Evolutionary conservation across 352 stramenopile genomes (phyloP).

Genomic region (Elongisporangium undulatum): DNA sequence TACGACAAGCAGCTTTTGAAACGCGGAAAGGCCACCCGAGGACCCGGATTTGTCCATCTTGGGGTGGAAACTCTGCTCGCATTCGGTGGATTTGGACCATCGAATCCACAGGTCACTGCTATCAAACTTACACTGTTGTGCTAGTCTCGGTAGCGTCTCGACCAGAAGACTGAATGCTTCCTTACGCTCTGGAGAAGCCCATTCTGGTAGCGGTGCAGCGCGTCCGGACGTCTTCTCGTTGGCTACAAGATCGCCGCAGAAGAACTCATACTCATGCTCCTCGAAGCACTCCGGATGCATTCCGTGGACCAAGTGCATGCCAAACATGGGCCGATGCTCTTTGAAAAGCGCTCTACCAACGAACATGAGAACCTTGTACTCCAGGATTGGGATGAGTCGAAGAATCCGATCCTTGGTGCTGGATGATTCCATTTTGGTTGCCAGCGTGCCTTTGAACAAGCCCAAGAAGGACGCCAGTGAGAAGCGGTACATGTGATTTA

Average conservation of each 20-base stretch:
- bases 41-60: constrained; percentile 67
- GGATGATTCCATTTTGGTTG: constrained; percentile 73
- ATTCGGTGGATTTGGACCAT: constrained; percentile 88
- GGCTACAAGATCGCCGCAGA: constrained; percentile 80
- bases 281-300: constrained; percentile 92
- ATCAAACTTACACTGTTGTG: constrained; percentile 78
- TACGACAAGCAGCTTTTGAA: constrained; percentile 92
- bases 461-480: constrained; percentile 88
- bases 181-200: constrained; percentile 81
- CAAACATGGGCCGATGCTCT: constrained; percentile 92
- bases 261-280: constrained; percentile 92
- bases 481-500: constrained; percentile 97
- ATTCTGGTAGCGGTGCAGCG: constrained; percentile 46
- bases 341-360: constrained; percentile 92
- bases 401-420: constrained; percentile 79
- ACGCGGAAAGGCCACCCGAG: constrained; percentile 63
- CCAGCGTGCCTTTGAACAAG: constrained; percentile 84
- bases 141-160: constrained; percentile 66
- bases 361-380: constrained; percentile 90
- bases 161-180: constrained; percentile 77
- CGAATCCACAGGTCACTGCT: constrained; percentile 84
- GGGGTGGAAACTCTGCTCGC: constrained; percentile 88
- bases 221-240: constrained; percentile 17
- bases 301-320: constrained; percentile 90
- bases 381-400: constrained; percentile 81